Evolutionary conservation across 306 rosid species (phyloP), one percentile per base, ranked within the genome.

Genomic region (Alnus rubra): DNA sequence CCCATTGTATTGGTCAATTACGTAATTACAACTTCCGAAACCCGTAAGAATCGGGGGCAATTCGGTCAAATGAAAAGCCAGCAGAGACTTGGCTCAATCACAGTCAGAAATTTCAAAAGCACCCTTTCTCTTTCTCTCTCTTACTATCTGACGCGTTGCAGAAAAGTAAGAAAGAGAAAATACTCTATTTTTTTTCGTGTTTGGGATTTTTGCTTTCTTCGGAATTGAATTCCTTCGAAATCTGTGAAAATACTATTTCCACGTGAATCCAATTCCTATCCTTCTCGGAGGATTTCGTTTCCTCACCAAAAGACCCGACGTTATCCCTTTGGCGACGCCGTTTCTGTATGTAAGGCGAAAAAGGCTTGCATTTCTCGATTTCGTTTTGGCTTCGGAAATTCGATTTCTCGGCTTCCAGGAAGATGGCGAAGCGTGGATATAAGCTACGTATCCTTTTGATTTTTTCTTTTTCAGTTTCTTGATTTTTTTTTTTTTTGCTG

Each of bases 341-440:
- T 59, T 28, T 11, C 15, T 19, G 14, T 77, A 83, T 79, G 81
- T 78, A 69, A 77, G 80, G 64, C 81, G 14, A 49, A 49, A n/a
- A 49, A 2, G 52, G 14, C 13, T 58, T 58, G 33, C 23, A 45
- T 30, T 51, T 63, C 28, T 68, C 42, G 71, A 37, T 73, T 81
- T 79, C 68, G 58, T 76, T 85, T 86, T 77, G 49, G 82, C 79
- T 75, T 56, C 84, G 58, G 74, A 76, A 69, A 69, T 74, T 76
- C 70, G 69, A 63, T 49, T 79, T 79, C 85, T 70, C 74, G 54
- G 78, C 79, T 74, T 79, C 74, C 73, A 53, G 77, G 65, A 69
- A 80, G 73, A 95, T 95, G 98, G 93, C 90, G 39, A 95, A 92
- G 89, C 98, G 96, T 63, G 96, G 96, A 18, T 95, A 92, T 73